Percentiles rank a stretch among this genome's conserved stretches.
phyloP scores from a whole-genome alignment of 306 rosid species.

The Trichosanthes cucumerina region DNA sequence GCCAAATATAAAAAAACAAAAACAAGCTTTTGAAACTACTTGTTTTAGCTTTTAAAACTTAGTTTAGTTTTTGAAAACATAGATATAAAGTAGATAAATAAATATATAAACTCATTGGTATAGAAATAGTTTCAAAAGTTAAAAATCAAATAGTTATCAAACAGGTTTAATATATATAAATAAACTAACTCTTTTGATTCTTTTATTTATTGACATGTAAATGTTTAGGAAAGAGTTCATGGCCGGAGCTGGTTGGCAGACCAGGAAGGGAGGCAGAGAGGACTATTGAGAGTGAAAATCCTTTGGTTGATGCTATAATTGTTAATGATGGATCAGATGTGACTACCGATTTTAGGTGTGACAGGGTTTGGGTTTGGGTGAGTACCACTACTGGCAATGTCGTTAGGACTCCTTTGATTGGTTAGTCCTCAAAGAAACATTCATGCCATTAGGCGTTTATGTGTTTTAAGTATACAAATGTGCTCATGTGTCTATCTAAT shows the following conservation, averaged over 20 bases:
- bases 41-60: too few species aligned
- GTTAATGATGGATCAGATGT: not conserved
- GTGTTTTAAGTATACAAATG: not conserved
- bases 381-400: not conserved
- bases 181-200: too few species aligned
- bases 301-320: not conserved
- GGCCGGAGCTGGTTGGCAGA: not conserved
- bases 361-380: not conserved
- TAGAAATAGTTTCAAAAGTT: too few species aligned
- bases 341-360: not conserved
- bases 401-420: not conserved
- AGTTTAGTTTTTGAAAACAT: too few species aligned
- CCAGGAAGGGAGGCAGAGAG: not conserved
- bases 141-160: too few species aligned
- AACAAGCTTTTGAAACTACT: too few species aligned
- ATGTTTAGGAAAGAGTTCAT: not conserved
- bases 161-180: too few species aligned
- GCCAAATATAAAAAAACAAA: too few species aligned
- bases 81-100: too few species aligned
- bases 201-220: not conserved
- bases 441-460: not conserved
- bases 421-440: not conserved
- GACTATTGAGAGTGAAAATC: conserved; percentile 3
- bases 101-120: too few species aligned
- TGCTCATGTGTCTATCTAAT: not conserved